Evolutionary conservation across 2,329 filamentous ascomycete genomes (phyloP).

Genomic region (Aureobasidium sp.): DNA sequence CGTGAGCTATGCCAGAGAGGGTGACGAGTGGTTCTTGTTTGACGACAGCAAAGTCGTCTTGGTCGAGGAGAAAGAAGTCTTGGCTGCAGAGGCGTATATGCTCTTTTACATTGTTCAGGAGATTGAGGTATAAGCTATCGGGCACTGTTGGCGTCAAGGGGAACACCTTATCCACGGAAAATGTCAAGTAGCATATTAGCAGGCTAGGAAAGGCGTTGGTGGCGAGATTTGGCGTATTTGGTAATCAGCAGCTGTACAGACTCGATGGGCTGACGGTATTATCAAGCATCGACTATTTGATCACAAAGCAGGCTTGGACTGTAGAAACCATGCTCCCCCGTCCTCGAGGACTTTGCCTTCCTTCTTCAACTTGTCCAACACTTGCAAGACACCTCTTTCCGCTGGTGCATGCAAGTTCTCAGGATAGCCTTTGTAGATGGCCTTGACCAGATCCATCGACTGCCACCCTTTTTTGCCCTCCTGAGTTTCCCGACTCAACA

Average conservation of each 20-base stretch:
- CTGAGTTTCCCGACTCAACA: conserved; percentile 39
- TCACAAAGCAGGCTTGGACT: conserved; percentile 9
- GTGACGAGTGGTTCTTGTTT: conserved; percentile 87
- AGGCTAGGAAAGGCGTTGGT: not conserved
- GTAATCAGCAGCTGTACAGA: not conserved
- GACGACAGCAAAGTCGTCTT: conserved; percentile 89
- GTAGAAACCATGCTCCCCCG: conserved; percentile 2
- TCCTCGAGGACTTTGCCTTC: conserved; percentile 50
- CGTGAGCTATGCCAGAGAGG: conserved; percentile 77
- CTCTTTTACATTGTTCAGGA: conserved; percentile 59
- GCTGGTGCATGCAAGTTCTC: conserved; percentile 69
- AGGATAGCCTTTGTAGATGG: conserved; percentile 75
- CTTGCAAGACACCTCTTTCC: conserved; percentile 65
- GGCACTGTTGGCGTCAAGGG: not conserved
- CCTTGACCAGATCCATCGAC: conserved; percentile 74
- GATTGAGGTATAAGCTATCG: conserved; percentile 9
- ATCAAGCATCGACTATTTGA: not conserved
- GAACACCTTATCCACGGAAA: not conserved
- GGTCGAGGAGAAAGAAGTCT: conserved; percentile 74
- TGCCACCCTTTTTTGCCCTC: conserved; percentile 43
- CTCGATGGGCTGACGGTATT: not conserved
- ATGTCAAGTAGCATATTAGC: not conserved
- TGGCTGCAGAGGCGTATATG: conserved; percentile 79
- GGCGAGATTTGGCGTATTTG: not conserved
- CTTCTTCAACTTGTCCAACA: conserved; percentile 66